Base-by-base conservation (phyloP, 208 protist species). In the Strigomonas oncopelti region DNA sequence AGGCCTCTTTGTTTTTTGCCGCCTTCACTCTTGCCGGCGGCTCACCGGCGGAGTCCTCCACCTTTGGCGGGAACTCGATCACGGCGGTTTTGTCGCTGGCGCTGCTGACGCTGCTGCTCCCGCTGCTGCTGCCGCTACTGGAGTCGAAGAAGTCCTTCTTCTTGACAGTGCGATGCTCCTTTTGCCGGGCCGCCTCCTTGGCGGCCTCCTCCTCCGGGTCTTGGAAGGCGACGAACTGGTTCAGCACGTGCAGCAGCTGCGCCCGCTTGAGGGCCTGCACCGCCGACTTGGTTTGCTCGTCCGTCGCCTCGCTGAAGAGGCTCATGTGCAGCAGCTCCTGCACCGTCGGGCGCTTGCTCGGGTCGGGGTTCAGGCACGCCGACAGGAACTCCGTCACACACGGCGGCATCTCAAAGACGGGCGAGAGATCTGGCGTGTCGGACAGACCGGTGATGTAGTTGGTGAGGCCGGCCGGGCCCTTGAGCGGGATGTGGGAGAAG, bases 141-240 rank as follows among this genome's bases (percentile, higher is more conserved):
- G 62, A 69, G 51, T 69, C 64, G 45, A 74, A 74, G 59, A 74
- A 74, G 61, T 73, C 68, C 42, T 20, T 48, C 42, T 48, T 48
- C 42, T 48, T 48, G 42, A 48, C 16, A 1, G 18, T 14, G n/a
- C 52, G 61, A 5, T 46, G 18, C 5, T 32, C 27, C 1, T 27
- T 45, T 42, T 61, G 67, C 24, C 68, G 29, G 27, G 67, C 60
- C 14, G 69, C 62, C 62, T 71, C 71, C 13, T 55, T 48, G 1
- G 52, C 59, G 0, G 64, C 57, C 42, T 58, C 60, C 53, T 84
- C 78, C 55, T 81, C 69, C 0, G 84, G 81, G 51, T 94, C 84
- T 61, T 92, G 81, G 63, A 94, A 94, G 7, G 90, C 87, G 0
- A 93, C 87, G 57, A 88, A 95, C 63, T 87, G 85, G 73, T 92